Base-by-base conservation (phyloP, 1,139 yeast species). In the Wickerhamiella infanticola region DNA sequence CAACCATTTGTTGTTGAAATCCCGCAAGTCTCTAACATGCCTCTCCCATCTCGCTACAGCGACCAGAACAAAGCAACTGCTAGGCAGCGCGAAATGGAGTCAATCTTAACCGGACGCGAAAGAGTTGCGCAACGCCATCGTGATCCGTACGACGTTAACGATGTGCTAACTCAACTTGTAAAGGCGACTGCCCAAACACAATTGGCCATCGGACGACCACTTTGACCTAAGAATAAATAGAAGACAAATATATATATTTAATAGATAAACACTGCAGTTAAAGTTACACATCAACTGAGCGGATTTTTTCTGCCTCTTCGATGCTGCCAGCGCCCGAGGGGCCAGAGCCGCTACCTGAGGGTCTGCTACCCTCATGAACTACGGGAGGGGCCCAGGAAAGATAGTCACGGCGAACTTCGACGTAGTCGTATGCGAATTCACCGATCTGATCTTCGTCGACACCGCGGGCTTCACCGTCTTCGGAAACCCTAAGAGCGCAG, bases 361-460 rank as follows among this genome's bases (percentile, higher is more conserved):
- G 33, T 29, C 33, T 7, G 11, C 33, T 13, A 26, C 41, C 41
- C 18, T 39, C 51, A 11, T 41, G 48, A 5, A 46, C 36, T 2
- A 50, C 46, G 5, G 67, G 66, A 3, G 66, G 60, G 24, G 59
- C 50, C 79, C 79, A 83, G 55, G 85, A 83, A 58, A 82, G 73
- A 65, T 82, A 88, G 65, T 88, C 95, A 63, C 97, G 77, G 65
- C 97, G 76, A 24, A 88, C 94, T 68, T 90, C 98, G 49, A 90
- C 96, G 61, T 86, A 90, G 65, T 90, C 97, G 63, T 88, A 90
- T 24, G 98, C 98, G 66, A 90, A 90, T 64, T 90, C 97, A 46
- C 98, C 98, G 55, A 90, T 84, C 67, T 90, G 96, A 64, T 85
- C 95, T 63, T 90, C 97, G 63, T 90, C 98, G 66, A 86, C 75